phyloP scores from a whole-genome alignment of 192 early-diverging fungal genomes.

The Coemansia sp. region DNA sequence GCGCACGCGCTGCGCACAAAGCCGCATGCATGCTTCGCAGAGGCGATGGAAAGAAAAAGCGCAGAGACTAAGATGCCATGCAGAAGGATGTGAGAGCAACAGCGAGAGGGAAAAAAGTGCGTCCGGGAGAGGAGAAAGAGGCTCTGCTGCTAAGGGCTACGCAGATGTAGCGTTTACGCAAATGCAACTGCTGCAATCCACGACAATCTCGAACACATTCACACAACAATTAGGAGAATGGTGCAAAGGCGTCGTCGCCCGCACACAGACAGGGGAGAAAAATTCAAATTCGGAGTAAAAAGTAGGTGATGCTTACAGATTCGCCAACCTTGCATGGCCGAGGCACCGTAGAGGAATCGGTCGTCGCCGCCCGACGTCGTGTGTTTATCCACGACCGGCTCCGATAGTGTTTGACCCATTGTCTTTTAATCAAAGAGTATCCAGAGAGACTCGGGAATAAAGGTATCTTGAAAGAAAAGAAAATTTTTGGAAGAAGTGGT shows the following conservation, averaged over 20 bases:
- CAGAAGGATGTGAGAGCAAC: conserved; percentile 26
- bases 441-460: conserved; percentile 8
- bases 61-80: conserved; percentile 11
- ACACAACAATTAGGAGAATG: background rate
- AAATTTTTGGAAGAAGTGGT: conserved; percentile 4
- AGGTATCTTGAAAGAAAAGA: conserved; percentile 7
- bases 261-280: background rate
- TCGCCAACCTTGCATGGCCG: conserved; percentile 98
- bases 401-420: conserved; percentile 97
- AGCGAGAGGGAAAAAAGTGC: background rate
- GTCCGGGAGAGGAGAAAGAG: background rate
- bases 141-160: background rate
- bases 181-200: background rate
- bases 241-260: background rate
- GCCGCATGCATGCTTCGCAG: background rate
- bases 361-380: conserved; percentile 70
- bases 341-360: conserved; percentile 79
- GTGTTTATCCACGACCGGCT: conserved; percentile 90
- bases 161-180: background rate
- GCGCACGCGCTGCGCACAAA: background rate
- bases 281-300: conserved; percentile 7
- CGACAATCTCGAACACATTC: background rate
- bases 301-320: conserved; percentile 49
- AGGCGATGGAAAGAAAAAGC: background rate
- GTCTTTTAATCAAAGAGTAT: conserved; percentile 13